phyloP scores from a whole-genome alignment of 2,329 filamentous ascomycete species.

The Pseudogymnoascus sp. region DNA sequence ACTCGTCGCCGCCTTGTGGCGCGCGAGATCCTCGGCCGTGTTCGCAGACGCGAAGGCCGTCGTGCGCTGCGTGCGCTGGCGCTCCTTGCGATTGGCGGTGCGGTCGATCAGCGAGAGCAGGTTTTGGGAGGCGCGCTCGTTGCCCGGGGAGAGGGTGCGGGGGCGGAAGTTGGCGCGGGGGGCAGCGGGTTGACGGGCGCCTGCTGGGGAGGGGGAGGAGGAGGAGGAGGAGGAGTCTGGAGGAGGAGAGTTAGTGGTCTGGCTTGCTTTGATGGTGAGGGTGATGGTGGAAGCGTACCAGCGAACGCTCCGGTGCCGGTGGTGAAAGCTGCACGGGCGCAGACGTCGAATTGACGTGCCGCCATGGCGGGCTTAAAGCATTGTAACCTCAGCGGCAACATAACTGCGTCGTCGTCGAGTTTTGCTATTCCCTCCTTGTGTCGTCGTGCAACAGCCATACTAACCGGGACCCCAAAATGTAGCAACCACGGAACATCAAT shows the following conservation, averaged over 20 bases:
- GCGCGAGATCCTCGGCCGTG: constrained; percentile 11
- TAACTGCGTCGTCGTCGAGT: constrained; percentile 10
- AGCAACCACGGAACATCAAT: background rate
- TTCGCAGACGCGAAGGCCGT: background rate
- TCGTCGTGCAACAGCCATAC: background rate
- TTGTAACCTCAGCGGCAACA: constrained; percentile 25
- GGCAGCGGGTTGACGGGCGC: background rate
- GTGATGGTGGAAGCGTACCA: constrained; percentile 17
- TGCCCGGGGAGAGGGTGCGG: constrained; percentile 11
- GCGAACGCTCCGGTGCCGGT: constrained; percentile 19
- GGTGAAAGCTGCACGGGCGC: constrained; percentile 20
- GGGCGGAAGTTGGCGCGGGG: constrained; percentile 9
- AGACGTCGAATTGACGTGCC: constrained; percentile 12
- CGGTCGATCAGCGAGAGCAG: background rate
- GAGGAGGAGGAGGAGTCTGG: background rate
- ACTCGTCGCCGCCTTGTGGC: constrained; percentile 35
- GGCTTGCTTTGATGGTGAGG: constrained; percentile 8
- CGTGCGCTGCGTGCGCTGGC: background rate
- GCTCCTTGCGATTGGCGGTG: background rate
- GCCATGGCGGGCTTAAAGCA: constrained; percentile 22
- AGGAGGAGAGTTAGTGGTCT: background rate
- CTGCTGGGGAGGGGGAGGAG: background rate
- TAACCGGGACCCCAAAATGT: background rate
- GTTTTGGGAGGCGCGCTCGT: background rate
- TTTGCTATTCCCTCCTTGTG: background rate